Base-by-base conservation (phyloP, 257 asterid species). In the Perilla frutescens region DNA sequence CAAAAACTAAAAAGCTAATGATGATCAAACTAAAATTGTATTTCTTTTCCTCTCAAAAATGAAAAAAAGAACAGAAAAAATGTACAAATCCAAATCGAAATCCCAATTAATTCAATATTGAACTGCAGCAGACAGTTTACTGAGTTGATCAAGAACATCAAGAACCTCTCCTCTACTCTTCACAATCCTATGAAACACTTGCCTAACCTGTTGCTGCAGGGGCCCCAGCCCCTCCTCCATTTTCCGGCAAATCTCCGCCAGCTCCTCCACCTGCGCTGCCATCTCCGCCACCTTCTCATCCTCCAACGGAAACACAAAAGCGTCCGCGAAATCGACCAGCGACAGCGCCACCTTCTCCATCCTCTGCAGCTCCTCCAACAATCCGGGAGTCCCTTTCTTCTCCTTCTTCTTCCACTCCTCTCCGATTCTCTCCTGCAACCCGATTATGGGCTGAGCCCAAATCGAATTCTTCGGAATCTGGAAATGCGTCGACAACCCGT, bases 321-420 rank as follows among this genome's bases (percentile, higher is more conserved):
- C 6, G 8, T 91, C 92, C 0, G 90, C 81, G 1, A 88, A 90
- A 2, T 94, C 97, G 2, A 90, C 81, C 59, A 91, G 50, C 0
- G 79, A 68, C 4, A 82, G 84, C 0, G 96, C 95, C 62, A 80
- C 84, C 70, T 82, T 86, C 82, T 94, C 99, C 98, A 91, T 86
- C 76, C 81, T 83, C 77, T 85, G 91, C 50, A 86, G 15, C 82
- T 94, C 99, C 73, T 88, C 96, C 81, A 91, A n/a, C 71, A 94
- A 51, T 1, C 97, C 97, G 0, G 87, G 78, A 0, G 76, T 82
- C 13, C 96, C 97, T 13, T 73, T 91, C 84, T 90, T 94, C 87
- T 91, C 98, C 82, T 87, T 89, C 84, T 79, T 85, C 88, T 94
- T 94, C 97, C 93, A 91, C 7, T 90, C 97, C 64, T 94, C 99